A percentile compares a stretch with the other conserved stretches of the same genome.
phyloP scores from a whole-genome alignment of 148 eudicot species.

The Diospyros kaki region DNA sequence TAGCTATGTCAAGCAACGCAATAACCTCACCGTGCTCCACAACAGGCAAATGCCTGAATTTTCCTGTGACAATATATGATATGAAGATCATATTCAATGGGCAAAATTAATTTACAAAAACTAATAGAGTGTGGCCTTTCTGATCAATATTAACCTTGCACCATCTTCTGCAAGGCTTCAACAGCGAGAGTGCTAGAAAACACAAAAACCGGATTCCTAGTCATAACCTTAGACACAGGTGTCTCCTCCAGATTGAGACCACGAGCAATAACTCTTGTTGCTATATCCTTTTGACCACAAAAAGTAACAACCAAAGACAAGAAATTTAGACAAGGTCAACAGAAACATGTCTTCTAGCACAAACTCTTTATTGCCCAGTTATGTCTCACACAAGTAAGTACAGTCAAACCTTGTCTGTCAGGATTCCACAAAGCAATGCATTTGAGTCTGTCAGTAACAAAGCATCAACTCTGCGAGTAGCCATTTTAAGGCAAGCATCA shows the following conservation, averaged over 20 bases:
- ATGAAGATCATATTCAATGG: constrained; percentile 1
- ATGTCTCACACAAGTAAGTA: constrained; percentile 7
- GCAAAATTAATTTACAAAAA: not conserved
- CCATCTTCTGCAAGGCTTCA: constrained; percentile 97
- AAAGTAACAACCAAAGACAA: constrained; percentile 4
- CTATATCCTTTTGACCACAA: constrained; percentile 64
- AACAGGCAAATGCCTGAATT: constrained; percentile 94
- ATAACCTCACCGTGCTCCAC: constrained; percentile 92
- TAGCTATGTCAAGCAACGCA: constrained; percentile 95
- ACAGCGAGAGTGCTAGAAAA: constrained; percentile 91
- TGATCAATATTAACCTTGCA: constrained; percentile 51
- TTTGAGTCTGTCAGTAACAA: constrained; percentile 87
- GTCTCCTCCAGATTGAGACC: constrained; percentile 85
- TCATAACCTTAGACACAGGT: constrained; percentile 94
- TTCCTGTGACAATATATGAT: constrained; percentile 45
- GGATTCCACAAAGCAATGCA: constrained; percentile 90
- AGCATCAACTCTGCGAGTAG: constrained; percentile 89
- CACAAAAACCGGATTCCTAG: constrained; percentile 87
- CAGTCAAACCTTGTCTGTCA: constrained; percentile 79
- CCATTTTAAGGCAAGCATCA: constrained; percentile 96
- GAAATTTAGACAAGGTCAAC: not conserved
- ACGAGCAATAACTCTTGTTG: constrained; percentile 80
- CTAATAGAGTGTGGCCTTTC: not conserved
- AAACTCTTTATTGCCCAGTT: not conserved
- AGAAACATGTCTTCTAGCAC: not conserved